Conservation (phyloP, 257 asterid genomes). For the Solanum ossicruentum region DNA sequence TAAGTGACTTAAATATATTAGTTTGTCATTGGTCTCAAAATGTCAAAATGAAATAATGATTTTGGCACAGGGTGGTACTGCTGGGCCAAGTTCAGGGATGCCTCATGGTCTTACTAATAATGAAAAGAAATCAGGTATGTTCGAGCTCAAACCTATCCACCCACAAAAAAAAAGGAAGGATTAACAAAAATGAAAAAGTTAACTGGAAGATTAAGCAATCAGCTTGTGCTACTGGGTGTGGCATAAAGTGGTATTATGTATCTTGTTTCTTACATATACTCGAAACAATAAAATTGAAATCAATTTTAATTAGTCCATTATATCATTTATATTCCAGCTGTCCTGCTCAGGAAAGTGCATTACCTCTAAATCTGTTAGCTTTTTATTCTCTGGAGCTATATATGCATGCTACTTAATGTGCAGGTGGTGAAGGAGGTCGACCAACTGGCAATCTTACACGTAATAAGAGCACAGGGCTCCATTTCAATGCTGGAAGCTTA, state of each 20-base stretch:
- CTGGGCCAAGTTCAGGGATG: constrained; percentile 55
- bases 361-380: not conserved
- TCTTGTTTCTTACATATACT: not conserved
- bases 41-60: constrained; percentile 1
- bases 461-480: constrained; percentile 22
- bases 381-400: not conserved
- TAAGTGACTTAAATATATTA: constrained; percentile 24
- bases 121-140: constrained; percentile 55
- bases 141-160: not conserved
- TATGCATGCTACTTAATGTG: not conserved
- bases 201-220: not conserved
- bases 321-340: not conserved
- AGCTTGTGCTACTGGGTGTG: not conserved
- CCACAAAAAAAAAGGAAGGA: not conserved
- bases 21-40: not conserved
- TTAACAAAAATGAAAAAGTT: not conserved
- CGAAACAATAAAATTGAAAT: not conserved
- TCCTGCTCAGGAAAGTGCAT: not conserved
- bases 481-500: constrained; percentile 44
- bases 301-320: not conserved
- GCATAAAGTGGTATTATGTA: not conserved
- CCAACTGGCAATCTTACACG: constrained; percentile 34
- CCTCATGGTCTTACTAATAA: constrained; percentile 27
- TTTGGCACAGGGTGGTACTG: constrained; percentile 35
- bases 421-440: constrained; percentile 64